These are phyloP conservation scores for Marsdenia floribunda DNA, from an alignment of 257 asterid genomes.

Conservation along the genomic window DNA sequence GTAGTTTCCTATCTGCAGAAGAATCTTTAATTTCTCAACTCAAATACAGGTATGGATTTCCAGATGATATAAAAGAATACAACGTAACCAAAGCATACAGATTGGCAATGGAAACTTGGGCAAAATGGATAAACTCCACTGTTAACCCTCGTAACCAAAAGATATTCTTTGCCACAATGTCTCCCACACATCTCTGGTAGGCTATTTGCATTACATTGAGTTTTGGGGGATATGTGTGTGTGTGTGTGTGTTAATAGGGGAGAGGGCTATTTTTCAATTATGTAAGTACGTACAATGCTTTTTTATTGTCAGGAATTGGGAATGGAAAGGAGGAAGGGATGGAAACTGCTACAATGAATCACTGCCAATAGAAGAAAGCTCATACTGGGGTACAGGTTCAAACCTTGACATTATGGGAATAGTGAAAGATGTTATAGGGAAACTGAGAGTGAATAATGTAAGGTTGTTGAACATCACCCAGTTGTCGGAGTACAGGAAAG, in stretches of 20 bases:
- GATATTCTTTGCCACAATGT: constrained; percentile 69
- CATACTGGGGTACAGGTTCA: constrained; percentile 87
- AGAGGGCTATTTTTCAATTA: no score
- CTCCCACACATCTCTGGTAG: constrained; percentile 88
- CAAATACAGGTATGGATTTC: constrained; percentile 50
- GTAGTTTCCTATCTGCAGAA: neutral
- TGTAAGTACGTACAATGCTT: no score
- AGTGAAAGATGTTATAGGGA: constrained; percentile 39
- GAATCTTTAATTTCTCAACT: no score
- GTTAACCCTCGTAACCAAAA: constrained; percentile 46
- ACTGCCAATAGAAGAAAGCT: constrained; percentile 44
- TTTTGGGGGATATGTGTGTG: no score
- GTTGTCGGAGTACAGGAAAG: constrained; percentile 78
- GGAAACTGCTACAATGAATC: constrained; percentile 83
- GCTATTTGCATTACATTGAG: no score
- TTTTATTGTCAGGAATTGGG: constrained; percentile 68
- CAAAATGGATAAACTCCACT: constrained; percentile 59
- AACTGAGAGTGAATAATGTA: constrained; percentile 35
- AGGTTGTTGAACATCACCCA: constrained; percentile 67
- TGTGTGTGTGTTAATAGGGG: no score
- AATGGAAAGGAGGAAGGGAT: constrained; percentile 74
- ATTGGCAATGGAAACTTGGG: constrained; percentile 82
- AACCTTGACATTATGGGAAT: constrained; percentile 62
- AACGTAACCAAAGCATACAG: constrained; percentile 69
- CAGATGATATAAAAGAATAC: constrained; percentile 47